Evolutionary conservation across 2,329 filamentous ascomycete species (phyloP).

Genomic region (Thelonectria blattea): DNA sequence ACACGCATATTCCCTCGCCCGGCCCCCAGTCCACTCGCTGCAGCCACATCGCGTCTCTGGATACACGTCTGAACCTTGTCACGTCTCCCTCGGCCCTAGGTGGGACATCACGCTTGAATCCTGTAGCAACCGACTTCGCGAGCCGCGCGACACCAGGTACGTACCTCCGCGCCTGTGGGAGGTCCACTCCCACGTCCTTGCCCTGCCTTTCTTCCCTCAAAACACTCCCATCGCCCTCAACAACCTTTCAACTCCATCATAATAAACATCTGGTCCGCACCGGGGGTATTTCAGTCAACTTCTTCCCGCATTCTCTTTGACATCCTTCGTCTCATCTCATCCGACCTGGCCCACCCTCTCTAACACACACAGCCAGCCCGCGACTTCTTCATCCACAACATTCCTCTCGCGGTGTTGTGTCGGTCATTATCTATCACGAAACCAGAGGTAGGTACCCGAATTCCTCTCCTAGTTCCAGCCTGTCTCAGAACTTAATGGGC

Average conservation of each 20-base stretch:
- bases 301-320: slow-evolving; percentile 35
- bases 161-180: slow-evolving; percentile 39
- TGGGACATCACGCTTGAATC: slow-evolving; percentile 39
- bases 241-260: slow-evolving; percentile 34
- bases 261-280: slow-evolving; percentile 45
- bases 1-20: slow-evolving; percentile 13
- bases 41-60: slow-evolving; percentile 27
- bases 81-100: slow-evolving; percentile 28
- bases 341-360: slow-evolving; percentile 31
- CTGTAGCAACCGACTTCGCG: slow-evolving; percentile 43
- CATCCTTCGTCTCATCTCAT: slow-evolving; percentile 29
- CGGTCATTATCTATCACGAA: slow-evolving; percentile 41
- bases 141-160: slow-evolving; percentile 41
- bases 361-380: slow-evolving; percentile 39
- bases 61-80: slow-evolving; percentile 31
- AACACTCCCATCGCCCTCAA: slow-evolving; percentile 47
- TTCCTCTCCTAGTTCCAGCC: slow-evolving; percentile 36
- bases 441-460: slow-evolving; percentile 44
- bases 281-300: slow-evolving; percentile 34
- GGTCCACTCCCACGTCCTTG: slow-evolving; percentile 39
- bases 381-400: slow-evolving; percentile 41
- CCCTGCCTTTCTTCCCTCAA: slow-evolving; percentile 43
- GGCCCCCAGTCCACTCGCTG: slow-evolving; percentile 2
- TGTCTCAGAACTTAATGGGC: slow-evolving; percentile 40
- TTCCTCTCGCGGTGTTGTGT: slow-evolving; percentile 47